Conservation (phyloP, 2,329 filamentous ascomycete genomes). For the Penicillium italicum region DNA sequence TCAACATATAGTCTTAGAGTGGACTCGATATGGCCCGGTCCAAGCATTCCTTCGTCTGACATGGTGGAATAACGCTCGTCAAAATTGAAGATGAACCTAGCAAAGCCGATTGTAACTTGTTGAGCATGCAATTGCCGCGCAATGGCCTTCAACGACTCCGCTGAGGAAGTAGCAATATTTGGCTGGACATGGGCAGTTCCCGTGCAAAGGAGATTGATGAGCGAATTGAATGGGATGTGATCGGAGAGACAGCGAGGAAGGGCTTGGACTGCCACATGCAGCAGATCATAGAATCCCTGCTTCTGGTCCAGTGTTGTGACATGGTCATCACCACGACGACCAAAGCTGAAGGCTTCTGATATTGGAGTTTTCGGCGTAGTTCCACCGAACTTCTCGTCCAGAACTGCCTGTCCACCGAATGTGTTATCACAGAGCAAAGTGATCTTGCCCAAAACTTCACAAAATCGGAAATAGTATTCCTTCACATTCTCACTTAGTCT, state of each 20-base stretch:
- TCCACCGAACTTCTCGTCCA: conserved; percentile 91
- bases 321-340: conserved; percentile 76
- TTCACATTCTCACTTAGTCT: conserved; percentile 70
- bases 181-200: conserved; percentile 92
- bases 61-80: conserved; percentile 96
- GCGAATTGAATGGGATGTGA: conserved; percentile 85
- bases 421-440: conserved; percentile 95
- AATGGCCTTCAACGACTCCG: conserved; percentile 90
- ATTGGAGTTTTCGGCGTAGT: conserved; percentile 91
- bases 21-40: conserved; percentile 88
- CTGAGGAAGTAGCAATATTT: conserved; percentile 88
- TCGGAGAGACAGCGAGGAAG: conserved; percentile 88
- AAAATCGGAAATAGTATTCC: conserved; percentile 86
- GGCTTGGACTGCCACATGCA: conserved; percentile 93
- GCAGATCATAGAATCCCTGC: conserved; percentile 89
- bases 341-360: conserved; percentile 88
- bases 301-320: conserved; percentile 73
- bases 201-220: conserved; percentile 93
- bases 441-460: conserved; percentile 91
- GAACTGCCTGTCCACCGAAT: conserved; percentile 89
- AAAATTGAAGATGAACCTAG: conserved; percentile 97
- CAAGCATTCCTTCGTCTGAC: conserved; percentile 95
- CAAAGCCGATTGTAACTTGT: conserved; percentile 93
- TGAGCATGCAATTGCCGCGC: conserved; percentile 90
- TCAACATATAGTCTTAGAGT: conserved; percentile 91